These are phyloP conservation scores for Colletotrichum ledebouriae DNA, from an alignment of 2,329 filamentous ascomycete genomes.

Conservation along the genomic window DNA sequence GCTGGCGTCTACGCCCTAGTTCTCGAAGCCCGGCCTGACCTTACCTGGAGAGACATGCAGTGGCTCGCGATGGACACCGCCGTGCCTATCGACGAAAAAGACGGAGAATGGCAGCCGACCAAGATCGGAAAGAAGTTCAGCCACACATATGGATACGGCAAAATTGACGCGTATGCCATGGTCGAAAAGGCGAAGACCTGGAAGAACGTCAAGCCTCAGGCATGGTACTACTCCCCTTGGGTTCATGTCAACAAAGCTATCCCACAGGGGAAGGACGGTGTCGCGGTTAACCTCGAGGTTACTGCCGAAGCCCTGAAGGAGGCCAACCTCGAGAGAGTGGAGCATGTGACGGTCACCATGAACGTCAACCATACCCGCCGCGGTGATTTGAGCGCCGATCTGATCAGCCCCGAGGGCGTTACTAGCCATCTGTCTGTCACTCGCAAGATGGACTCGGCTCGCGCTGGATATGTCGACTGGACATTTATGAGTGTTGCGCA, in stretches of 20 bases:
- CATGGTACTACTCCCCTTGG: slow-evolving; percentile 96
- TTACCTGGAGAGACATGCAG: slow-evolving; percentile 95
- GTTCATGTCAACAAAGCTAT: slow-evolving; percentile 88
- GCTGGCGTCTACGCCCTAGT: slow-evolving; percentile 93
- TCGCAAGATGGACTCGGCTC: slow-evolving; percentile 76
- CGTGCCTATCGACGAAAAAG: slow-evolving; percentile 80
- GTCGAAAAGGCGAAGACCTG: slow-evolving; percentile 89
- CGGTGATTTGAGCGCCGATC: slow-evolving; percentile 92
- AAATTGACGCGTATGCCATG: slow-evolving; percentile 88
- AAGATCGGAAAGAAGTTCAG: slow-evolving; percentile 88
- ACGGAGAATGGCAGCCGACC: slow-evolving; percentile 82
- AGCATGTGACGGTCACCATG: slow-evolving; percentile 98
- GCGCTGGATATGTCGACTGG: slow-evolving; percentile 89
- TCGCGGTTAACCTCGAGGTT: slow-evolving; percentile 85
- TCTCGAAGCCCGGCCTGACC: slow-evolving; percentile 84
- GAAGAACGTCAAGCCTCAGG: slow-evolving; percentile 92
- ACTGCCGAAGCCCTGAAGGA: slow-evolving; percentile 83
- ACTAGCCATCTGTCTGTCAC: slow-evolving; percentile 86
- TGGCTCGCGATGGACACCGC: slow-evolving; percentile 90
- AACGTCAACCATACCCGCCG: slow-evolving; percentile 89
- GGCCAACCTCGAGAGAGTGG: slow-evolving; percentile 87
- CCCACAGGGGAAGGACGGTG: slow-evolving; percentile 84
- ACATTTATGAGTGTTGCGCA: slow-evolving; percentile 99
- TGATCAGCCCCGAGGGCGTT: slow-evolving; percentile 85
- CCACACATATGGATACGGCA: slow-evolving; percentile 96